Evolutionary conservation across 148 eudicot species (phyloP).

Genomic region (Beta vulgaris): DNA sequence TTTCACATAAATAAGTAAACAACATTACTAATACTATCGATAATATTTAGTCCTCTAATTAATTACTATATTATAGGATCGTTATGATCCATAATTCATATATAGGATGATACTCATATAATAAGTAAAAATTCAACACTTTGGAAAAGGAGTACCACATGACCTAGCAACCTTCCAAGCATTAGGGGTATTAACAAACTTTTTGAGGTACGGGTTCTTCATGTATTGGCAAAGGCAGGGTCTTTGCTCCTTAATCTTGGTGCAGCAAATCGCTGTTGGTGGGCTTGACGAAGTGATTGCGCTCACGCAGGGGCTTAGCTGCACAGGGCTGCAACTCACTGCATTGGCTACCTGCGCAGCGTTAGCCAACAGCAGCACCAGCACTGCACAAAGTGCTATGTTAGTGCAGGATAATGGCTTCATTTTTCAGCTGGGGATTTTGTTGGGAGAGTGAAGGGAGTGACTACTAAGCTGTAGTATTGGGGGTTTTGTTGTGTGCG

Average conservation of each 20-base stretch:
- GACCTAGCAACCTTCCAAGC: constrained; percentile 42
- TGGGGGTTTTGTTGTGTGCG: background rate
- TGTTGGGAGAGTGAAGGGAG: background rate
- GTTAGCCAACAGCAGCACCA: constrained; percentile 31
- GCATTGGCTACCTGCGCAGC: constrained; percentile 26
- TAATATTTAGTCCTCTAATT: too few relatives aligned
- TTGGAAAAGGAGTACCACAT: constrained; percentile 55
- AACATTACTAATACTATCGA: too few relatives aligned
- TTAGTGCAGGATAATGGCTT: constrained; percentile 1
- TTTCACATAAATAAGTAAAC: too few relatives aligned
- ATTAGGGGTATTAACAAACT: constrained; percentile 45
- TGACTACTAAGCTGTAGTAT: background rate
- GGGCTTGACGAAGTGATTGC: constrained; percentile 35
- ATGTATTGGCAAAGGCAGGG: constrained; percentile 63
- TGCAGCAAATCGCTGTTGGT: constrained; percentile 46
- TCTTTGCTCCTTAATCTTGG: constrained; percentile 44
- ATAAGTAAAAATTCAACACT: constrained; percentile 57
- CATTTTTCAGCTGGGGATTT: background rate
- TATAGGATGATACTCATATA: background rate
- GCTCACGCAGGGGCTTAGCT: constrained; percentile 37
- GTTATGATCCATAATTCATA: too few relatives aligned
- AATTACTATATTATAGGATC: too few relatives aligned
- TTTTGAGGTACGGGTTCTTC: constrained; percentile 42
- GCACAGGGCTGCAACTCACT: constrained; percentile 42
- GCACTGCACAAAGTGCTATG: constrained; percentile 10